phyloP scores from a whole-genome alignment of 768 basidiomycete genomes.

The Suillus alpinus region DNA sequence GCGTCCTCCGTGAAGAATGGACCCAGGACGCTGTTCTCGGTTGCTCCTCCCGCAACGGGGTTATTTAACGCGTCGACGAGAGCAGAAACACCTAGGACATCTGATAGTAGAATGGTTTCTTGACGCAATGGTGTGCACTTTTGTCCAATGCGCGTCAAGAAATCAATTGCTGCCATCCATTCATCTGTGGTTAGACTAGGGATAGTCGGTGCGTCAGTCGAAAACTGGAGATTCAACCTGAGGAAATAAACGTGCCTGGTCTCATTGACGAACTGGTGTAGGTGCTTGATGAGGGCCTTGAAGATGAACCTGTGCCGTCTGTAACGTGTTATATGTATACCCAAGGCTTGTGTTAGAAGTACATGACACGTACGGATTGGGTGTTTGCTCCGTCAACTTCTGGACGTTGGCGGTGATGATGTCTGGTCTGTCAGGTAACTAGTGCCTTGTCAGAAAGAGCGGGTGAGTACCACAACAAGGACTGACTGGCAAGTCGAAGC shows the following conservation, averaged over 20 bases:
- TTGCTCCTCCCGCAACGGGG: slow-evolving; percentile 56
- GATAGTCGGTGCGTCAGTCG: neutral
- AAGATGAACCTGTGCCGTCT: slow-evolving; percentile 48
- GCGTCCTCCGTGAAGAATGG: slow-evolving; percentile 83
- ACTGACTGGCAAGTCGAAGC: slow-evolving; percentile 40
- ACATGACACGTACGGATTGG: slow-evolving; percentile 35
- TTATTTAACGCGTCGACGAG: slow-evolving; percentile 77
- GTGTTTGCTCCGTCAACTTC: slow-evolving; percentile 35
- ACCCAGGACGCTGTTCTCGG: slow-evolving; percentile 75
- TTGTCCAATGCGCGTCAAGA: slow-evolving; percentile 74
- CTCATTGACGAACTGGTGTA: slow-evolving; percentile 75
- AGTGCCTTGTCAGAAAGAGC: neutral
- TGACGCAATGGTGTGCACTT: slow-evolving; percentile 66
- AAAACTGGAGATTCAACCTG: neutral
- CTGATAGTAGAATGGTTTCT: slow-evolving; percentile 87
- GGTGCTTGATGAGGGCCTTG: slow-evolving; percentile 55
- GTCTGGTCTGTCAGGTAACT: slow-evolving; percentile 50
- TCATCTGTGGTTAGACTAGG: slow-evolving; percentile 72
- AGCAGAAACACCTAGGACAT: slow-evolving; percentile 73
- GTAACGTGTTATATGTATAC: neutral
- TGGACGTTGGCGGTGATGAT: slow-evolving; percentile 48
- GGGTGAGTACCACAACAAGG: neutral
- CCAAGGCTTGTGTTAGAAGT: neutral
- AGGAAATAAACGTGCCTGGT: slow-evolving; percentile 44
- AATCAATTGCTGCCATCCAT: slow-evolving; percentile 80